A percentile compares a stretch with the other conserved stretches of the same genome.
Evolutionary conservation across 306 rosid genomes (phyloP).

Genomic region (Pyrus pyrifolia): DNA sequence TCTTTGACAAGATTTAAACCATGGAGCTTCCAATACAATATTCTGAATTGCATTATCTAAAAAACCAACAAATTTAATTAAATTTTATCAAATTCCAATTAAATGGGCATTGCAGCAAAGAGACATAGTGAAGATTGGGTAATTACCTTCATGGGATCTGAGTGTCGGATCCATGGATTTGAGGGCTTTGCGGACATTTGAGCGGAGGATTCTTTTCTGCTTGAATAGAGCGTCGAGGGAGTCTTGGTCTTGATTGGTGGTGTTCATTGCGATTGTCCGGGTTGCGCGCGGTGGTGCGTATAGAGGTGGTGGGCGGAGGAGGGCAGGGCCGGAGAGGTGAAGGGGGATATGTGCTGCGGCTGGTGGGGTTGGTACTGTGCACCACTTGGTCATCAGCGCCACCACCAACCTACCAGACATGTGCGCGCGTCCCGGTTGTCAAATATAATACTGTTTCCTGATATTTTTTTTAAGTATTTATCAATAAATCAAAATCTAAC

Average conservation of each 20-base stretch:
- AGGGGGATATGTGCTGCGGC: neutral
- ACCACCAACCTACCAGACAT: slow-evolving; percentile 11
- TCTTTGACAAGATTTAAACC: slow-evolving; percentile 68
- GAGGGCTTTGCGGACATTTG: slow-evolving; percentile 64
- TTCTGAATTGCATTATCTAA: slow-evolving; percentile 65
- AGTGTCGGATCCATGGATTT: slow-evolving; percentile 58
- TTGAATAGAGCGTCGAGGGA: slow-evolving; percentile 49
- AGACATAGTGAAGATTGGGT: neutral
- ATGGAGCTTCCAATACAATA: slow-evolving; percentile 58
- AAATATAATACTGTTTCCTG: neutral
- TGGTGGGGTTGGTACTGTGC: neutral
- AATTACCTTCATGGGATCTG: slow-evolving; percentile 74
- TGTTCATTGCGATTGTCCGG: slow-evolving; percentile 13
- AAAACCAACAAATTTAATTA: neutral
- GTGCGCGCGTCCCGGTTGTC: neutral
- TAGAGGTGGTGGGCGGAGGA: neutral
- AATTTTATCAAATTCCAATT: neutral
- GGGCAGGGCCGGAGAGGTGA: neutral
- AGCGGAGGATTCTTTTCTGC: slow-evolving; percentile 56
- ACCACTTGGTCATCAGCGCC: slow-evolving; percentile 18
- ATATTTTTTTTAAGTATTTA: too few relatives aligned
- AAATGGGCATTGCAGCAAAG: neutral
- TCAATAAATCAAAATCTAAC: too few relatives aligned
- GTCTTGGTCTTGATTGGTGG: slow-evolving; percentile 24
- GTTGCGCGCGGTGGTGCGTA: neutral